These are phyloP conservation scores for Heterobasidion annosum DNA, from an alignment of 1,284 basidiomycete genomes.

Conservation along the genomic window DNA sequence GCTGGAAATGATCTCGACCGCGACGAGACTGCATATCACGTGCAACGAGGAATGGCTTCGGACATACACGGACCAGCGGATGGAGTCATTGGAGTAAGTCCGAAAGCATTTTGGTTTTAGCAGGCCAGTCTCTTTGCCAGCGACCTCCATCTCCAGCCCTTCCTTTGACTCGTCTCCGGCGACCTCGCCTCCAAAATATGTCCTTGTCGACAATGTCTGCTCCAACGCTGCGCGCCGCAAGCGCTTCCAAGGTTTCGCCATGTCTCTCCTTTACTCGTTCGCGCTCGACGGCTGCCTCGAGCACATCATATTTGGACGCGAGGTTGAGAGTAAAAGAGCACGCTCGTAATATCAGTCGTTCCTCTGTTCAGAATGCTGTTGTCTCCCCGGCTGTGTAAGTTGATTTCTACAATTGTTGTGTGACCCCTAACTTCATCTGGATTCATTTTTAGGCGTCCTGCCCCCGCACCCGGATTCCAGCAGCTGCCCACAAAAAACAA, in stretches of 20 bases:
- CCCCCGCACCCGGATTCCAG: constrained; percentile 58
- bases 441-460: constrained; percentile 43
- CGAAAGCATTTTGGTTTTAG: constrained; percentile 2
- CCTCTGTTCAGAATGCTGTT: constrained; percentile 44
- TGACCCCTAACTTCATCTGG: neutral
- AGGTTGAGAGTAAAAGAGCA: constrained; percentile 68
- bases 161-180: constrained; percentile 3
- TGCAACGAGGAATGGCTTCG: constrained; percentile 1
- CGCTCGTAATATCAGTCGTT: constrained; percentile 57
- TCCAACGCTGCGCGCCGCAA: constrained; percentile 30
- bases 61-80: constrained; percentile 2
- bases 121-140: neutral
- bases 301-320: constrained; percentile 53
- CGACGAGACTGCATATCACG: neutral
- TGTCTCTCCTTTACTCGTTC: constrained; percentile 35
- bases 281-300: constrained; percentile 39
- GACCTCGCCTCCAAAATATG: constrained; percentile 13
- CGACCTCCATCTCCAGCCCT: neutral
- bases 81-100: constrained; percentile 1
- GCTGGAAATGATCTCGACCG: constrained; percentile 1
- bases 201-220: constrained; percentile 17
- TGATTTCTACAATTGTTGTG: neutral
- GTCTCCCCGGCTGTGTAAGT: constrained; percentile 51
- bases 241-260: constrained; percentile 32
- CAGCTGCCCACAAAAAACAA: constrained; percentile 50